Evolutionary conservation across 495 filamentous ascomycete species (phyloP), one percentile per base, ranked within the genome.

Genomic region (Aspergillus carlsbadensis): DNA sequence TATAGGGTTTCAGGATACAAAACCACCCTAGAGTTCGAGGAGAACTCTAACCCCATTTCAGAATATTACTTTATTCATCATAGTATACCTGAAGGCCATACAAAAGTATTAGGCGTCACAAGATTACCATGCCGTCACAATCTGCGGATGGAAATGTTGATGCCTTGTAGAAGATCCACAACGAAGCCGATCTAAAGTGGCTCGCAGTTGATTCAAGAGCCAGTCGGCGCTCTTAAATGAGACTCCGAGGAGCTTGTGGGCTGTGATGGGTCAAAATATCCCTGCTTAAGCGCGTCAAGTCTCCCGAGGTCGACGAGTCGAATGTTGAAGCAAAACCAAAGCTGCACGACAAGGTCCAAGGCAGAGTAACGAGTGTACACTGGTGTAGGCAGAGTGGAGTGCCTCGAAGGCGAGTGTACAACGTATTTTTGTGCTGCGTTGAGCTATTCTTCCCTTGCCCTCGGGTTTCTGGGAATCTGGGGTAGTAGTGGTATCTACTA

Each of bases 141-240:
- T 20, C 34, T 29, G 42, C 53, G 18, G 42, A 33, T 8, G 18
- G 49, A 61, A 65, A 65, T 47, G 53, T 36, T 57, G 62, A 57
- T 65, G 62, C 58, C 62, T 60, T 59, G 56, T 33, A 33, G 45
- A 42, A 45, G 53, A 47, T 45, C 58, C 52, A 48, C 34, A 37
- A 45, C 53, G 34, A 56, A 47, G 43, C 21, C 43, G 39, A 26
- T 21, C 41, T n/a, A 37, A 29, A 14, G 34, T 33, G 49, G 36
- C 13, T 37, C 36, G 31, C 22, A 31, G 21, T 21, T 0, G 10
- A 13, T n/a, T 11, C 24, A 37, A 39, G 14, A 15, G 33, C 47
- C 34, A 50, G 34, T 49, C 6, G 34, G 14, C 24, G 34, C 34
- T 21, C 21, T 10, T n/a, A 37, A 33, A 14, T 18, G 10, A 33